Evolutionary conservation across 2,329 filamentous ascomycete species (phyloP).

Genomic region (Aspergillus sp.): DNA sequence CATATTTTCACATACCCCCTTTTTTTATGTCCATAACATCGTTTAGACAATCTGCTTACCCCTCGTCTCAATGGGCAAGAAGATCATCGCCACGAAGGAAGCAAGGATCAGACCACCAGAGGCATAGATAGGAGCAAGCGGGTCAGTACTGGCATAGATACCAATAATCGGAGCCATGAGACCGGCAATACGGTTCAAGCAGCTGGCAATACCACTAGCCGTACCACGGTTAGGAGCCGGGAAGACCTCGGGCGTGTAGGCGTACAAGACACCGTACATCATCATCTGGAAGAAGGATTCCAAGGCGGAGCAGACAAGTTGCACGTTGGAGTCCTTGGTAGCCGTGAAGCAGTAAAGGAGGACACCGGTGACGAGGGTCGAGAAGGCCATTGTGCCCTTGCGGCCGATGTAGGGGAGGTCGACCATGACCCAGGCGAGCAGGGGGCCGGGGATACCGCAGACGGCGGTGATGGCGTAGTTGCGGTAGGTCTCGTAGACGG

Average conservation of each 20-base stretch:
- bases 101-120: slow-evolving; percentile 45
- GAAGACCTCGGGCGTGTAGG: slow-evolving; percentile 61
- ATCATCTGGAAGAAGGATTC: slow-evolving; percentile 59
- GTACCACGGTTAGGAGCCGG: slow-evolving; percentile 56
- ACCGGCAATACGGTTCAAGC: slow-evolving; percentile 46
- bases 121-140: slow-evolving; percentile 47
- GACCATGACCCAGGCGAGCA: slow-evolving; percentile 77
- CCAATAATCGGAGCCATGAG: slow-evolving; percentile 47
- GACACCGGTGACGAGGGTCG: slow-evolving; percentile 53
- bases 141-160: slow-evolving; percentile 39
- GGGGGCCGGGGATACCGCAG: slow-evolving; percentile 72
- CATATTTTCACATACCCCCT: too few species aligned
- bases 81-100: slow-evolving; percentile 46
- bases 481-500: slow-evolving; percentile 58
- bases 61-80: slow-evolving; percentile 49
- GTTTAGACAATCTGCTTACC: slow-evolving; percentile 35
- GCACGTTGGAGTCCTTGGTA: slow-evolving; percentile 48
- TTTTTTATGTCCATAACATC: too few species aligned
- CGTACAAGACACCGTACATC: slow-evolving; percentile 59
- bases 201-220: slow-evolving; percentile 51
- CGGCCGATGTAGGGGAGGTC: slow-evolving; percentile 63
- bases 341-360: slow-evolving; percentile 58
- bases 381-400: slow-evolving; percentile 56
- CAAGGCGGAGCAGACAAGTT: slow-evolving; percentile 53
- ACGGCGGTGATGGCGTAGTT: slow-evolving; percentile 81